Base-by-base conservation (phyloP, 1,284 basidiomycete genomes). In the Naganishia liquefaciens region DNA sequence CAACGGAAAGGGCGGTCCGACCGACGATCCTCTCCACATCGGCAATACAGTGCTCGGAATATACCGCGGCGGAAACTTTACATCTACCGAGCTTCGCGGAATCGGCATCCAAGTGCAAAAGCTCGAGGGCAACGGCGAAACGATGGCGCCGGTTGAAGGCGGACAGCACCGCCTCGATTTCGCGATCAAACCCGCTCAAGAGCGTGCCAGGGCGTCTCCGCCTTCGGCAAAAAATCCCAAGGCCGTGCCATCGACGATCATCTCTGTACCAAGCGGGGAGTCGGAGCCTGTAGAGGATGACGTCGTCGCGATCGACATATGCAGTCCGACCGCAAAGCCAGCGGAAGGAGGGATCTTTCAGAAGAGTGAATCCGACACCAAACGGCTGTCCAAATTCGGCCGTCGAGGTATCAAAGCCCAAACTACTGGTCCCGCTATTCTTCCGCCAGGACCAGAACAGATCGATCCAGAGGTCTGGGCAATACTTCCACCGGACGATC, bases 101-200 rank as follows among this genome's bases (percentile, higher is more conserved):
- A 85, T 99, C 60, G 92, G 91, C 0, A 89, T 99, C 27, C 91
- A 93, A 73, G 85, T 97, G n/a, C 88, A 89, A 72, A 96, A 94
- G 75, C 82, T 96, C 0, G 91, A 93, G 74, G 73, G 73, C 75
- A 83, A 52, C 19, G 52, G 43, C 9, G 57, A 61, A 10, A 5
- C 42, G 5, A 9, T 51, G 25, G 65, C 55, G 2, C 46, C 47
- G 5, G 13, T 54, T 21, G 40, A 57, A 19, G 46, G 30, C 2
- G 51, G 58, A 7, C 37, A 54, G 37, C 28, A 43, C 25, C 52
- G 21, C 2, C 49, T 44, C 13, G 54, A 39, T 2, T 42, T 23
- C 44, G 27, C 23, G 15, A 11, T 43, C 21, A 47, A 44, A 42
- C 10, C 50, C n/a, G 19, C 54, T 61, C 62, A 61, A 42, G 68